Base-by-base conservation (phyloP, 169 alveolate genomes). In the Cryptosporidium bovis region DNA sequence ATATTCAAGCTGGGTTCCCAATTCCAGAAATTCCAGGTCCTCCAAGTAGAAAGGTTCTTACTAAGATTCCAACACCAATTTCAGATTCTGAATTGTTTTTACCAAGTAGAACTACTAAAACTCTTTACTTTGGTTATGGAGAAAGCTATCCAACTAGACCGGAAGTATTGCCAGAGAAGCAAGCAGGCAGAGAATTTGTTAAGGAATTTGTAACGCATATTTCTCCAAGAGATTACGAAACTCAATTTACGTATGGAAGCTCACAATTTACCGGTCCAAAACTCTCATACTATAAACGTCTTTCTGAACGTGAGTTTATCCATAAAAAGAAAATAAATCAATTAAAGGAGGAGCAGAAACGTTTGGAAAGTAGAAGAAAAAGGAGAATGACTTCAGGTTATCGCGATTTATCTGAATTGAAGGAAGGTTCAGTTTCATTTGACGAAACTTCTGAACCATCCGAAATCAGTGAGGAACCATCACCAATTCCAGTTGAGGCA, bases 21-120 rank as follows among this genome's bases (percentile, higher is more conserved):
- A 77, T 77, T 77, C 87, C 87, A 10, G 65, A 62, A 15, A 36
- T 77, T 27, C 87, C 87, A 29, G 87, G 87, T 4, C 87, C 87
- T 24, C 87, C 87, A 60, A 69, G 83, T 2, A 44, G 83, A 10
- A 62, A 27, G 3, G 67, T 46, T 62, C 67, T 34, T 1, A 13
- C 27, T 4, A 55, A 55, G 24, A 2, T 3, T 10, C n/a, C 24
- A 44, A 16, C 24, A 46, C 69, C 77, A 10, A 3, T n/a, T 16
- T 55, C 71, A 0, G n/a, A 7, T 77, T 65, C 58, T 40, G 87
- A 62, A 31, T 18, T 60, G 50, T 53, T 40, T 8, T 40, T 40
- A 40, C 48, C 56, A 16, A 50, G 6, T 29, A 29, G 40, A 50
- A 29, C 50, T 50, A 67, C 31, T 50, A 50, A 12, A 67, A 64